Percentiles rank a stretch among this genome's conserved stretches.
These are phyloP conservation scores for Flaveria robusta DNA, from an alignment of 129 eudicot genomes.

Conservation along the genomic window DNA sequence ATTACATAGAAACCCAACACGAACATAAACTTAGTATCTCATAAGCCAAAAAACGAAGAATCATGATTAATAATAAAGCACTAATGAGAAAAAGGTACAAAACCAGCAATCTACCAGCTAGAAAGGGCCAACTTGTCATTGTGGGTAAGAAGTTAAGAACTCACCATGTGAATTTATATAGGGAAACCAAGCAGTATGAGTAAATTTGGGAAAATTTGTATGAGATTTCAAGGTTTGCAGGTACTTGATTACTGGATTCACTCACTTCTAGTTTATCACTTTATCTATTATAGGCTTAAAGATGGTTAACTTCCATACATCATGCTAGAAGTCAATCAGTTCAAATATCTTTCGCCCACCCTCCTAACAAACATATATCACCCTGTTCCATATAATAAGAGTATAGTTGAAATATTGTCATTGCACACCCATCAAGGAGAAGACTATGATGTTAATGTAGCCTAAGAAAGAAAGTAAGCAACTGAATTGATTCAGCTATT, in stretches of 20 bases:
- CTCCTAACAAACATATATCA: conserved; percentile 7
- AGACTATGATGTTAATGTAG: background rate
- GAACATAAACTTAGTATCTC: background rate
- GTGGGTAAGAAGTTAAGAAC: background rate
- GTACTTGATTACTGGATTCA: background rate
- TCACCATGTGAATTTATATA: background rate
- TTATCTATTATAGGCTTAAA: background rate
- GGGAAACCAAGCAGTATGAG: background rate
- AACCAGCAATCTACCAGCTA: background rate
- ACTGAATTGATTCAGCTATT: background rate
- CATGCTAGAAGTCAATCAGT: background rate
- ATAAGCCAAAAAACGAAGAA: background rate
- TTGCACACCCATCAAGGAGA: background rate
- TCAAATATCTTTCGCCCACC: background rate
- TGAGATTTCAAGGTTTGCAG: background rate
- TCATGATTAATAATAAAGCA: background rate
- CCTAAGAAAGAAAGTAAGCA: background rate
- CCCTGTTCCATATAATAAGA: background rate
- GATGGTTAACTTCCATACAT: background rate
- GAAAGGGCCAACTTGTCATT: background rate
- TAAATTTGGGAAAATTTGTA: background rate
- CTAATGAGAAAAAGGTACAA: background rate
- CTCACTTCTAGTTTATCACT: background rate
- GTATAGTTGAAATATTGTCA: background rate
- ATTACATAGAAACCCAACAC: background rate